Percentiles rank a stretch among this genome's conserved stretches.
These are phyloP conservation scores for Cynanchum wilfordii DNA, from an alignment of 257 asterid genomes.

Conservation along the genomic window DNA sequence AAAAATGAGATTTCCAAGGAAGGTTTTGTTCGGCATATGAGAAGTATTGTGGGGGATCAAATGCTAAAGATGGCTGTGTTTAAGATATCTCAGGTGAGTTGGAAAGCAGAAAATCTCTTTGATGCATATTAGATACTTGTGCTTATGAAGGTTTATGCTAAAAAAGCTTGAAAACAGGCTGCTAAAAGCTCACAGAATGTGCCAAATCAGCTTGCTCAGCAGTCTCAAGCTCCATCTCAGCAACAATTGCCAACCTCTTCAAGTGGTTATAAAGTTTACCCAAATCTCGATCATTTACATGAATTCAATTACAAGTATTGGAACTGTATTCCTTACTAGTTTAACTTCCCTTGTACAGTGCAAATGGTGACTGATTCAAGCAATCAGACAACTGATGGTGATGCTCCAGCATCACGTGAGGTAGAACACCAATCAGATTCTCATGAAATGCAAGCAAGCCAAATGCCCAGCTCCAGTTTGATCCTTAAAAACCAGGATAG, in stretches of 20 bases:
- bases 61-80: constrained; percentile 89
- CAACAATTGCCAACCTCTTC: constrained; percentile 46
- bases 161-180: constrained; percentile 35
- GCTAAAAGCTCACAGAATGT: constrained; percentile 39
- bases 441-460: constrained; percentile 46
- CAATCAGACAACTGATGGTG: constrained; percentile 37
- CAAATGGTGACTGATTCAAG: constrained; percentile 38
- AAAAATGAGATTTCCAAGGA: constrained; percentile 84
- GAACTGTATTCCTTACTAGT: constrained; percentile 22
- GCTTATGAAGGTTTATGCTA: neutral
- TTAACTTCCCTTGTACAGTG: constrained; percentile 22
- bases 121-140: neutral
- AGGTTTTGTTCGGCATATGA: constrained; percentile 72
- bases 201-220: constrained; percentile 46
- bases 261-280: constrained; percentile 34
- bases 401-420: constrained; percentile 40
- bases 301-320: constrained; percentile 12
- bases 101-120: neutral
- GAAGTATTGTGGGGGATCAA: constrained; percentile 85
- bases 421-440: constrained; percentile 50
- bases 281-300: constrained; percentile 16
- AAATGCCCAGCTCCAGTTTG: constrained; percentile 37
- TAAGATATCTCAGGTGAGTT: constrained; percentile 61
- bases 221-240: constrained; percentile 46
- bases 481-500: constrained; percentile 53